phyloP scores from a whole-genome alignment of 495 filamentous ascomycete genomes.

The Beverwykella pulmonaria region DNA sequence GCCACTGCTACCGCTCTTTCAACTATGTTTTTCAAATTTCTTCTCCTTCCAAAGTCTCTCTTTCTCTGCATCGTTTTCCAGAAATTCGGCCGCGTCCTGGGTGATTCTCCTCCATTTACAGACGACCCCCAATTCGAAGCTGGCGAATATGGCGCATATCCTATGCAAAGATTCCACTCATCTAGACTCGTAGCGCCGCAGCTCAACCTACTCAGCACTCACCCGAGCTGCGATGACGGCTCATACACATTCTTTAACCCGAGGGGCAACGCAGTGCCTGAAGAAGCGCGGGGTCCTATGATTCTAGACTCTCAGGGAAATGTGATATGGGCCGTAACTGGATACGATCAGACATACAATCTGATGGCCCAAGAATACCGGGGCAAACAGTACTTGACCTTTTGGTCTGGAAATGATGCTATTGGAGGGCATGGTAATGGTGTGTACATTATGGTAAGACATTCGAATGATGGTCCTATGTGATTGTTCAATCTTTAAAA shows the following conservation, averaged over 20 bases:
- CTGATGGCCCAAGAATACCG: constrained; percentile 17
- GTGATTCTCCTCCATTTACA: constrained; percentile 20
- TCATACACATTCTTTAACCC: constrained; percentile 51
- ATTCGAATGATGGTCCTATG: not conserved
- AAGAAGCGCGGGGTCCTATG: constrained; percentile 43
- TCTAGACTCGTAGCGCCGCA: constrained; percentile 46
- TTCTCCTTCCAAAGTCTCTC: constrained; percentile 14
- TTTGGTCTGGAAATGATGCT: constrained; percentile 56
- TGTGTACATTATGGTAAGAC: constrained; percentile 53
- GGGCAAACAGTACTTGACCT: constrained; percentile 45
- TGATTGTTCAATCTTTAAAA: not conserved
- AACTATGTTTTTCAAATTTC: constrained; percentile 13
- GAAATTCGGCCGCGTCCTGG: constrained; percentile 9
- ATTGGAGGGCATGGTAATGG: constrained; percentile 55
- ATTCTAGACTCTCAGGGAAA: constrained; percentile 14
- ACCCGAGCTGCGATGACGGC: constrained; percentile 45
- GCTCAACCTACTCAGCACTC: constrained; percentile 46
- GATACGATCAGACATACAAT: constrained; percentile 16
- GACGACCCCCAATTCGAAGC: constrained; percentile 35
- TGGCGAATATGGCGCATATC: constrained; percentile 48
- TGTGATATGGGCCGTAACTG: constrained; percentile 14
- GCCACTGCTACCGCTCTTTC: not conserved
- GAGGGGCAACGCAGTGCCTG: constrained; percentile 46
- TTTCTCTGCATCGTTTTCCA: constrained; percentile 16
- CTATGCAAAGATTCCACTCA: constrained; percentile 49